Percentiles rank a stretch among this genome's conserved stretches.
Evolutionary conservation across 2,329 filamentous ascomycete species (phyloP).

Genomic region (Penicillium sp.): DNA sequence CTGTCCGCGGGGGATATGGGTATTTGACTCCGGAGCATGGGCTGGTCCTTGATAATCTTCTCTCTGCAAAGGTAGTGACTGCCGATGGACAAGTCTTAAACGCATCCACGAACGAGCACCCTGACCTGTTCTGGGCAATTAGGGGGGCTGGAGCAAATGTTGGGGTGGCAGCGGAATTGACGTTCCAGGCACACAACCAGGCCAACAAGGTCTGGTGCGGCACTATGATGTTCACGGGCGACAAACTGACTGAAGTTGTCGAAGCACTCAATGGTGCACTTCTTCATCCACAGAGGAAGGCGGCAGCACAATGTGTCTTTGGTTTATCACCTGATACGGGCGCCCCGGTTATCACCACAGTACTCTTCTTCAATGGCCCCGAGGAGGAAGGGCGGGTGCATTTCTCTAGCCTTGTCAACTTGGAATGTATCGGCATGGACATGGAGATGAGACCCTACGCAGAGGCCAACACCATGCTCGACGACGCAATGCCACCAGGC

Average conservation of each 20-base stretch:
- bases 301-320: constrained; percentile 21
- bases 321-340: constrained; percentile 22
- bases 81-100: constrained; percentile 36
- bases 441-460: constrained; percentile 39
- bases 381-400: constrained; percentile 31
- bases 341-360: constrained; percentile 20
- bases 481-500: constrained; percentile 29
- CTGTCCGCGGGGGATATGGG: constrained; percentile 58
- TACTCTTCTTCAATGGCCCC: constrained; percentile 35
- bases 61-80: constrained; percentile 35
- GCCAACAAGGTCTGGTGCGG: constrained; percentile 24
- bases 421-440: constrained; percentile 33
- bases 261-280: constrained; percentile 23
- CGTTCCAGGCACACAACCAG: constrained; percentile 24
- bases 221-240: constrained; percentile 7
- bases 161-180: constrained; percentile 45
- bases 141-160: constrained; percentile 45
- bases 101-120: constrained; percentile 38
- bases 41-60: constrained; percentile 51
- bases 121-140: constrained; percentile 50
- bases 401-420: constrained; percentile 36
- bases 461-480: constrained; percentile 34
- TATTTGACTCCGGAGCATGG: constrained; percentile 54
- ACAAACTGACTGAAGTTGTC: constrained; percentile 1
- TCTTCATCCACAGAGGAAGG: constrained; percentile 18